phyloP scores from a whole-genome alignment of 2,329 filamentous ascomycete genomes.

The Hymenoscyphus infarciens region DNA sequence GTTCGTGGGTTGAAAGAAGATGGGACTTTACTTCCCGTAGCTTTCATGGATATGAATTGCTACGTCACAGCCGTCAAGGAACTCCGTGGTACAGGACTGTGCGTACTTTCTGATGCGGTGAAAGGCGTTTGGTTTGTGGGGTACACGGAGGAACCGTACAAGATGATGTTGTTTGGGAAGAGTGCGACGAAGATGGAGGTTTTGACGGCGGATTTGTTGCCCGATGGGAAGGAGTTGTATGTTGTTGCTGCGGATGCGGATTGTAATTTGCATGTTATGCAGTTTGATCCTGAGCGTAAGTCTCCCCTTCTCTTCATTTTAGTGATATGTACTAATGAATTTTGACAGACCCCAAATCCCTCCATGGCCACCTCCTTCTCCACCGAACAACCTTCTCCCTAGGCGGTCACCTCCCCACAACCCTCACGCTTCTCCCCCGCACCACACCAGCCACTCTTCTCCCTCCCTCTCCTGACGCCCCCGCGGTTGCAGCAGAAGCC shows the following conservation, averaged over 20 bases:
- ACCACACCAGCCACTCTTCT: constrained; percentile 48
- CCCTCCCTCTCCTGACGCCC: constrained; percentile 40
- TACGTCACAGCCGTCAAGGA: constrained; percentile 85
- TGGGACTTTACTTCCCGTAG: constrained; percentile 84
- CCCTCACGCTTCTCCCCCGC: constrained; percentile 71
- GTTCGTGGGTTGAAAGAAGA: constrained; percentile 95
- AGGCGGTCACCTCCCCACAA: constrained; percentile 71
- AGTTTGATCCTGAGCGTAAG: constrained; percentile 93
- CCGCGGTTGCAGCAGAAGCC: constrained; percentile 29
- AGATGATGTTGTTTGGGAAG: constrained; percentile 90
- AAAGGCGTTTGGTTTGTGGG: constrained; percentile 96
- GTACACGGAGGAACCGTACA: constrained; percentile 95
- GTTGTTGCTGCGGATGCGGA: constrained; percentile 82
- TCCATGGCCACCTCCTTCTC: constrained; percentile 82
- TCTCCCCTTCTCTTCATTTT: constrained; percentile 24
- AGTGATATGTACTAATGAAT: not conserved
- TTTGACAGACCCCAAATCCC: constrained; percentile 77
- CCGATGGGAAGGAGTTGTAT: constrained; percentile 76
- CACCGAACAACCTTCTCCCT: constrained; percentile 86
- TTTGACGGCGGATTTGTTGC: constrained; percentile 80
- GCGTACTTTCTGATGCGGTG: constrained; percentile 82
- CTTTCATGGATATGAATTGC: constrained; percentile 96
- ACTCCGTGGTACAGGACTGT: constrained; percentile 77
- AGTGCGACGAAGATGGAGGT: constrained; percentile 75
- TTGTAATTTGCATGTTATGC: constrained; percentile 80